These are phyloP conservation scores for Penicillium brevicompactum DNA, from an alignment of 2,329 filamentous ascomycete genomes.

Conservation along the genomic window DNA sequence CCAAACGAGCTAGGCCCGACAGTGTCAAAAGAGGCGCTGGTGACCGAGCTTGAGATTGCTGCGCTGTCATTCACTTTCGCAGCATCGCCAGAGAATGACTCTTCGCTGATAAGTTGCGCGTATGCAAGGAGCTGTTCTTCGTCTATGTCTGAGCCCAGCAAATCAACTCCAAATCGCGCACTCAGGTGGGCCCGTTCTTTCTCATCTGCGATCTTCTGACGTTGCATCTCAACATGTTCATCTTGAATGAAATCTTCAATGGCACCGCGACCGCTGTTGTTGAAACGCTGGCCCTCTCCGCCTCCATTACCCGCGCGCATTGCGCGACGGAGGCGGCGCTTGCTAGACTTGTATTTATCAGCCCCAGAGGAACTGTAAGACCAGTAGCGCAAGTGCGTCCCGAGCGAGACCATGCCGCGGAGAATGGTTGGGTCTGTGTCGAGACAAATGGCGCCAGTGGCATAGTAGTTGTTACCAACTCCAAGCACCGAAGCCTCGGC, in stretches of 20 bases:
- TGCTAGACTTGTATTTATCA: conserved; percentile 72
- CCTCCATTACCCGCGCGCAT: conserved; percentile 63
- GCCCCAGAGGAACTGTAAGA: conserved; percentile 81
- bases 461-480: conserved; percentile 74
- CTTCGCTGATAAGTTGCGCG: conserved; percentile 64
- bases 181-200: conserved; percentile 72
- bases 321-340: conserved; percentile 74
- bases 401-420: conserved; percentile 83
- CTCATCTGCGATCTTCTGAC: conserved; percentile 67
- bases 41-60: conserved; percentile 41
- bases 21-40: conserved; percentile 42
- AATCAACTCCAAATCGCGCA: conserved; percentile 79
- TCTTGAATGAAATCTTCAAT: conserved; percentile 81
- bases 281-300: conserved; percentile 58
- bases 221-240: conserved; percentile 78
- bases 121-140: conserved; percentile 67
- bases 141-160: conserved; percentile 59
- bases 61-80: conserved; percentile 45
- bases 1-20: conserved; percentile 35
- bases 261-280: conserved; percentile 66
- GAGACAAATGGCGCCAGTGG: conserved; percentile 79
- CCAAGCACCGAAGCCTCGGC: conserved; percentile 68
- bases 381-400: conserved; percentile 89
- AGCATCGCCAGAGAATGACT: conserved; percentile 55
- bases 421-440: conserved; percentile 86